Evolutionary conservation across 352 stramenopile species (phyloP).

Genomic region (Pythium chondricola): DNA sequence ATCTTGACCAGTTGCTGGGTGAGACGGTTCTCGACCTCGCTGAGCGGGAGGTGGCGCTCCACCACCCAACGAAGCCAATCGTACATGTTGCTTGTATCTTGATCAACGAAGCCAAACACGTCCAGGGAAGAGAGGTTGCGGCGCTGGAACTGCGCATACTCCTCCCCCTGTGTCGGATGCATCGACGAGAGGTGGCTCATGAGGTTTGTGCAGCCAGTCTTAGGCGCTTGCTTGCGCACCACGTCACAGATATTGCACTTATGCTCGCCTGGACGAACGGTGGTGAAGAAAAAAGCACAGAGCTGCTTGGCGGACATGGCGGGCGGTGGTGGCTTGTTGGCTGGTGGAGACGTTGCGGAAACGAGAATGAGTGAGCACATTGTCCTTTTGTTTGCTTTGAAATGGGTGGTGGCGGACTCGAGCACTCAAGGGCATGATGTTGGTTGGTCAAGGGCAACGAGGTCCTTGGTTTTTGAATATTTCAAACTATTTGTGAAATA

Average conservation of each 20-base stretch:
- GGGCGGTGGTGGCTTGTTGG: too few relatives aligned
- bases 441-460: too few relatives aligned
- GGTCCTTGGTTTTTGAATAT: too few relatives aligned
- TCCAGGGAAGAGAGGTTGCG: slow-evolving; percentile 9
- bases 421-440: too few relatives aligned
- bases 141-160: slow-evolving; percentile 9
- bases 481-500: too few relatives aligned
- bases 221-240: slow-evolving; percentile 14
- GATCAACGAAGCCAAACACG: slow-evolving; percentile 16
- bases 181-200: not conserved
- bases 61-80: not conserved
- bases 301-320: too few relatives aligned
- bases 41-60: not conserved
- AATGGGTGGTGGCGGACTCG: too few relatives aligned
- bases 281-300: slow-evolving; percentile 20
- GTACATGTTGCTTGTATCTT: slow-evolving; percentile 14
- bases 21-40: too few relatives aligned
- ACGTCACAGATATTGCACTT: slow-evolving; percentile 16
- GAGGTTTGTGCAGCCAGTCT: slow-evolving; percentile 13
- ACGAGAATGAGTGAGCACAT: too few relatives aligned
- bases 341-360: too few relatives aligned
- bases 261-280: slow-evolving; percentile 6
- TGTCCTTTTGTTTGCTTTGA: too few relatives aligned
- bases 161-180: slow-evolving; percentile 2
- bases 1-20: too few relatives aligned